Conservation (phyloP, 2,329 filamentous ascomycete genomes). For the Apiospora hydei region DNA sequence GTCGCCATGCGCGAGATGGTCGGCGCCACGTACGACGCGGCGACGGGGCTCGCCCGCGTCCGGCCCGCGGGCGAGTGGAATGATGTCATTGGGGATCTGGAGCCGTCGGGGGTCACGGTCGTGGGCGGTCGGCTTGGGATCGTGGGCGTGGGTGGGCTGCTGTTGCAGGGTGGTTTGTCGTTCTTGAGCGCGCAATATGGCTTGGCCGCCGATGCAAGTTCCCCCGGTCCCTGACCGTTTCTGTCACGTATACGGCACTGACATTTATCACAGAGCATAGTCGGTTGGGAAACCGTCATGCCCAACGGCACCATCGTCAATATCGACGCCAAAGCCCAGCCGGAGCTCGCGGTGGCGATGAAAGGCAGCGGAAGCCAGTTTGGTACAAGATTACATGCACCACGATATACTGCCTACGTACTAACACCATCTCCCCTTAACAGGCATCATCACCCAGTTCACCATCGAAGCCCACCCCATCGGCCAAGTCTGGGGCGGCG, state of each 20-base stretch:
- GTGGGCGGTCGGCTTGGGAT: conserved; percentile 41
- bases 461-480: conserved; percentile 42
- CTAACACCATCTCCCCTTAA: not conserved
- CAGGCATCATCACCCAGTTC: conserved; percentile 45
- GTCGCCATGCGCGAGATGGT: conserved; percentile 44
- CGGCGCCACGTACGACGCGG: conserved; percentile 44
- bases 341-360: conserved; percentile 39
- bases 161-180: conserved; percentile 40
- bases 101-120: conserved; percentile 44
- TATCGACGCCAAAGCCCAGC: conserved; percentile 36
- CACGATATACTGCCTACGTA: not conserved
- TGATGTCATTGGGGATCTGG: conserved; percentile 45
- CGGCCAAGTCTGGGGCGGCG: conserved; percentile 48
- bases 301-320: conserved; percentile 38
- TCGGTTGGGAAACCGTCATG: conserved; percentile 38
- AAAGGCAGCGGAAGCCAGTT: conserved; percentile 40
- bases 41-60: conserved; percentile 45
- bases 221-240: too few species aligned
- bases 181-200: conserved; percentile 41
- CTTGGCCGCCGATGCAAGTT: conserved; percentile 39
- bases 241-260: too few species aligned
- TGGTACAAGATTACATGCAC: conserved; percentile 30
- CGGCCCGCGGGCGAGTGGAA: conserved; percentile 50
- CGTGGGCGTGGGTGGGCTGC: conserved; percentile 39
- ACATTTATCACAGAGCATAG: too few species aligned